A percentile compares a stretch with the other conserved stretches of the same genome.
Evolutionary conservation across 345 rosid genomes (phyloP).

Genomic region (Orychophragmus violaceus): DNA sequence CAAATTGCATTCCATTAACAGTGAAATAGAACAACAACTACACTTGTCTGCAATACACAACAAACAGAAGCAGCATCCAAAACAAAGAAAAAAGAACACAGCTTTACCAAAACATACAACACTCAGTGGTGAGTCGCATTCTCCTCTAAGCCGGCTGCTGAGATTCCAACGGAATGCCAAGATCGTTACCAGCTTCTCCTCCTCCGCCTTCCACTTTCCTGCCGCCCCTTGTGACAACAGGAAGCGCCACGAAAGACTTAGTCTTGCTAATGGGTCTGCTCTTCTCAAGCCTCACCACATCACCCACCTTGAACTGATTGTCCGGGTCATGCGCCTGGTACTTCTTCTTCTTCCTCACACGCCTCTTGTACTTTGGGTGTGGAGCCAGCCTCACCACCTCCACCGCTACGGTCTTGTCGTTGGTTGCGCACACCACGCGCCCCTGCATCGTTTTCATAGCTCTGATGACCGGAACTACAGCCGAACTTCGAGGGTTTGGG

Average conservation of each 20-base stretch:
- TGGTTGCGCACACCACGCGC: slow-evolving; percentile 71
- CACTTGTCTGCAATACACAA: slow-evolving; percentile 9
- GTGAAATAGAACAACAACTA: neutral
- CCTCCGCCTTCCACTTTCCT: slow-evolving; percentile 26
- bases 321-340: slow-evolving; percentile 93
- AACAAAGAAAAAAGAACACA: neutral
- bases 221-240: slow-evolving; percentile 31
- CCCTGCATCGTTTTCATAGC: slow-evolving; percentile 76
- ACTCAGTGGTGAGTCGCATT: neutral
- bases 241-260: slow-evolving; percentile 60
- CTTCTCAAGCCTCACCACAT: slow-evolving; percentile 60
- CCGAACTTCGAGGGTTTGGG: slow-evolving; percentile 4
- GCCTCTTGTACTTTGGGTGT: slow-evolving; percentile 83
- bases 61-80: slow-evolving; percentile 16
- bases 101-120: slow-evolving; percentile 24
- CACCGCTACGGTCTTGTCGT: slow-evolving; percentile 82
- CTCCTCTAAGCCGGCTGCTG: slow-evolving; percentile 36
- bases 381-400: slow-evolving; percentile 70
- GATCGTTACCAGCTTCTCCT: slow-evolving; percentile 33
- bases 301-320: slow-evolving; percentile 72
- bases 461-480: slow-evolving; percentile 43
- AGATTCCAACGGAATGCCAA: slow-evolving; percentile 70
- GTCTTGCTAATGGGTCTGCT: slow-evolving; percentile 87
- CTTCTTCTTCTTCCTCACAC: slow-evolving; percentile 86
- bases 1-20: slow-evolving; percentile 9